Percentiles rank a stretch among this genome's conserved stretches.
Evolutionary conservation across 2,329 filamentous ascomycete species (phyloP).

Genomic region (Colletotrichum limetticola): DNA sequence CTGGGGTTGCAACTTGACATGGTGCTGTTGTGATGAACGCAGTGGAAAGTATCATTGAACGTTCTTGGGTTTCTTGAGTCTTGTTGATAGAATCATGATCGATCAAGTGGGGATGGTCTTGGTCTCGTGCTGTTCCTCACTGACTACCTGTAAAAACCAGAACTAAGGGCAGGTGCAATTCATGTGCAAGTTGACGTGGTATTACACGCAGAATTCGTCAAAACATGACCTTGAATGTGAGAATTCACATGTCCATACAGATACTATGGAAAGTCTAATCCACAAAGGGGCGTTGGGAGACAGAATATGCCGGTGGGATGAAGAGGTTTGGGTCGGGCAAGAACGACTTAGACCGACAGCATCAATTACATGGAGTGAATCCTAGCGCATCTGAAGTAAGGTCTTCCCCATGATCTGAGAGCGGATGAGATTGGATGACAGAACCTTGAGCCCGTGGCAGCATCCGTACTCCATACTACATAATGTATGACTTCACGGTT

Average conservation of each 20-base stretch:
- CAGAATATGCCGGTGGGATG: too few relatives aligned
- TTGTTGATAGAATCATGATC: background rate
- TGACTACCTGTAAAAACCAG: background rate
- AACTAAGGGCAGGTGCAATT: background rate
- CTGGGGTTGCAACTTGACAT: background rate
- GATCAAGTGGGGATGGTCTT: background rate
- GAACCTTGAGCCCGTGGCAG: conserved; percentile 2
- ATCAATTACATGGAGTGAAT: background rate
- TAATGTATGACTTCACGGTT: too few relatives aligned
- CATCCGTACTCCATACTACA: background rate
- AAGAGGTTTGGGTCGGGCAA: too few relatives aligned
- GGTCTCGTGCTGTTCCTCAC: background rate
- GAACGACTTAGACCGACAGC: too few relatives aligned
- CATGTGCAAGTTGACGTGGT: too few relatives aligned
- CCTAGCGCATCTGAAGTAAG: background rate
- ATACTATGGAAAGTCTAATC: too few relatives aligned
- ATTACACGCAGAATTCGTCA: too few relatives aligned
- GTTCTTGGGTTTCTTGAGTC: background rate
- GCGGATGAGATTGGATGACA: conserved; percentile 13
- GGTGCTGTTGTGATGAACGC: too few relatives aligned
- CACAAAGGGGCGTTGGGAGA: too few relatives aligned
- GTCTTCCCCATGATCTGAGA: background rate
- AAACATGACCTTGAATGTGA: too few relatives aligned
- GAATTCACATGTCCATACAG: too few relatives aligned
- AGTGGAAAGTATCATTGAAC: background rate